phyloP scores from a whole-genome alignment of 306 rosid species.

The Dicorynia guianensis region DNA sequence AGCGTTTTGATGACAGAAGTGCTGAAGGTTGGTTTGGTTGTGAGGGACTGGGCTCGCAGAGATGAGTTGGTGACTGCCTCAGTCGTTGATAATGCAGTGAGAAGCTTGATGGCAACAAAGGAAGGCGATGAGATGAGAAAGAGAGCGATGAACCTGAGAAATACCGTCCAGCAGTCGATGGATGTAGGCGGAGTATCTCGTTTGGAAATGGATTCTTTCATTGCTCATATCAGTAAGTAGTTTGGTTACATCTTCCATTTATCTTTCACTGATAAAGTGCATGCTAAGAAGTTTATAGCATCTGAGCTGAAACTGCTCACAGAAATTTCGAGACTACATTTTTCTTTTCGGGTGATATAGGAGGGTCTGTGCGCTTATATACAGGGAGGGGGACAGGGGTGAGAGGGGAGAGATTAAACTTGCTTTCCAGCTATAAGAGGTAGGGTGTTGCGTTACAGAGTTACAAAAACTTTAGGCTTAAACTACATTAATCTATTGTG shows the following conservation, averaged over 20 bases:
- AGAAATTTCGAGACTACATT: too few relatives aligned
- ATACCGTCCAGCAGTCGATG: conserved; percentile 40
- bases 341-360: too few relatives aligned
- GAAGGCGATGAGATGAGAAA: conserved; percentile 56
- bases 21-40: conserved; percentile 48
- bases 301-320: too few relatives aligned
- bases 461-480: too few relatives aligned
- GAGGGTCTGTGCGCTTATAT: too few relatives aligned
- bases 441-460: too few relatives aligned
- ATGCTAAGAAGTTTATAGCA: too few relatives aligned
- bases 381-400: too few relatives aligned
- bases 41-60: conserved; percentile 43
- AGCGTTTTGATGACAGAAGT: conserved; percentile 48
- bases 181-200: conserved; percentile 53
- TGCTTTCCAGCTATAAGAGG: too few relatives aligned
- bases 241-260: neutral
- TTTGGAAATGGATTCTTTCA: conserved; percentile 56
- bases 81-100: conserved; percentile 41
- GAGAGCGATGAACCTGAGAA: conserved; percentile 45
- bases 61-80: conserved; percentile 41
- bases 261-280: too few relatives aligned
- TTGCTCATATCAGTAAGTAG: conserved; percentile 57
- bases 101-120: conserved; percentile 44
- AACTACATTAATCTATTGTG: too few relatives aligned
- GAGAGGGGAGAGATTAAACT: too few relatives aligned